Percentiles rank a stretch among this genome's conserved stretches.
Conservation (phyloP, 805 yeast species). For the Torulaspora microellipsoides region DNA sequence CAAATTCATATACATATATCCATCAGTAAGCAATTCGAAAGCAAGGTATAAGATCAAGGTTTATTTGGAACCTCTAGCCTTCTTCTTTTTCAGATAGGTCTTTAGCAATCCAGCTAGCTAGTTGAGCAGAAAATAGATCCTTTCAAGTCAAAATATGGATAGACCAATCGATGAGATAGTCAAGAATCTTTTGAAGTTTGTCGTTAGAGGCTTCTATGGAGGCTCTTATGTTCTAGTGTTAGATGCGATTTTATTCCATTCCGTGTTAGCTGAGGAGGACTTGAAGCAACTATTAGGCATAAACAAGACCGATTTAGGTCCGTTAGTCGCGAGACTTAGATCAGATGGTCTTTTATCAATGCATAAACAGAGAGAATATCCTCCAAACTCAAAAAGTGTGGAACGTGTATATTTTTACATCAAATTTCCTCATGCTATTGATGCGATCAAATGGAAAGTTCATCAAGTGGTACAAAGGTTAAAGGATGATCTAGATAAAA, state of each 20-base stretch:
- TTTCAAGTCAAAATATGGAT: constrained; percentile 22
- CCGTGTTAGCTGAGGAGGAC: constrained; percentile 91
- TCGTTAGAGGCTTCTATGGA: constrained; percentile 82
- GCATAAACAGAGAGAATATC: constrained; percentile 68
- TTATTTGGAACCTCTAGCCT: too few species aligned
- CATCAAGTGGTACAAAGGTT: constrained; percentile 75
- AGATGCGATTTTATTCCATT: constrained; percentile 84
- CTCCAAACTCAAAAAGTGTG: constrained; percentile 58
- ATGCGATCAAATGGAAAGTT: constrained; percentile 93
- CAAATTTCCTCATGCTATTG: constrained; percentile 89
- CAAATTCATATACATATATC: too few species aligned
- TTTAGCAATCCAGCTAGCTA: too few species aligned
- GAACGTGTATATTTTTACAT: constrained; percentile 80
- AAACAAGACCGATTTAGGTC: constrained; percentile 79
- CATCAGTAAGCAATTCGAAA: too few species aligned
- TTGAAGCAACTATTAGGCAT: constrained; percentile 74
- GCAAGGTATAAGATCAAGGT: too few species aligned
- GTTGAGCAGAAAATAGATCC: too few species aligned
- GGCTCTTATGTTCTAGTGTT: constrained; percentile 76
- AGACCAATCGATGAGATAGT: constrained; percentile 41
- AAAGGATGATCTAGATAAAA: constrained; percentile 78
- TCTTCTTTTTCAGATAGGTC: too few species aligned
- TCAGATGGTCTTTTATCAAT: constrained; percentile 77
- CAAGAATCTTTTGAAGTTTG: constrained; percentile 59
- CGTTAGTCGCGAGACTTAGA: constrained; percentile 71